These are phyloP conservation scores for Yamadazyma tumulicola DNA, from an alignment of 805 yeast species.

Conservation along the genomic window DNA sequence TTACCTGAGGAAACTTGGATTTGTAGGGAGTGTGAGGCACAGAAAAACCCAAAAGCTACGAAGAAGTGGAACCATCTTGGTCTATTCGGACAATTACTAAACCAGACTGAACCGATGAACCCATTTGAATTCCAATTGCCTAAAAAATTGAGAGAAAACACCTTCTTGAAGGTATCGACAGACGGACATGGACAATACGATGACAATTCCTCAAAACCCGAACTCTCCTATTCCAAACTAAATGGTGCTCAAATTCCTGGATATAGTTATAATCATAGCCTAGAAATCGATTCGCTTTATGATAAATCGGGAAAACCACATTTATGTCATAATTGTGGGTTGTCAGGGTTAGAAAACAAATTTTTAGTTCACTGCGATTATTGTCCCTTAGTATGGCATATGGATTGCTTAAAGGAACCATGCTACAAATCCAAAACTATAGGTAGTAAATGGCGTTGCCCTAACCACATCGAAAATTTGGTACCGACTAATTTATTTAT, in stretches of 20 bases:
- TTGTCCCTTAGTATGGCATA: constrained; percentile 81
- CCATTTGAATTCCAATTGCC: constrained; percentile 55
- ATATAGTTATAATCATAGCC: constrained; percentile 43
- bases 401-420: constrained; percentile 82
- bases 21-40: constrained; percentile 70
- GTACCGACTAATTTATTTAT: constrained; percentile 35
- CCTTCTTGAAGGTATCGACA: constrained; percentile 68
- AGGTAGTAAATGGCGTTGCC: constrained; percentile 88
- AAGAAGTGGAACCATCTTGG: constrained; percentile 38
- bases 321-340: constrained; percentile 73
- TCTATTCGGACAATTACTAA: constrained; percentile 52
- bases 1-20: constrained; percentile 90
- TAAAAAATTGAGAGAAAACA: constrained; percentile 53
- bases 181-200: constrained; percentile 70
- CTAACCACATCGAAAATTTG: constrained; percentile 66
- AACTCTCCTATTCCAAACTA: constrained; percentile 37
- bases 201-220: constrained; percentile 47
- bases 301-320: constrained; percentile 68
- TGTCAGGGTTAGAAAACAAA: constrained; percentile 58
- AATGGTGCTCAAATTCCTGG: constrained; percentile 35
- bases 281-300: constrained; percentile 59
- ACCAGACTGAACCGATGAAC: constrained; percentile 59
- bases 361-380: constrained; percentile 75
- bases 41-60: constrained; percentile 24
- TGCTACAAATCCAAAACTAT: constrained; percentile 66